Evolutionary conservation across 2,329 filamentous ascomycete genomes (phyloP).

Genomic region (Apiospora malaysiana): DNA sequence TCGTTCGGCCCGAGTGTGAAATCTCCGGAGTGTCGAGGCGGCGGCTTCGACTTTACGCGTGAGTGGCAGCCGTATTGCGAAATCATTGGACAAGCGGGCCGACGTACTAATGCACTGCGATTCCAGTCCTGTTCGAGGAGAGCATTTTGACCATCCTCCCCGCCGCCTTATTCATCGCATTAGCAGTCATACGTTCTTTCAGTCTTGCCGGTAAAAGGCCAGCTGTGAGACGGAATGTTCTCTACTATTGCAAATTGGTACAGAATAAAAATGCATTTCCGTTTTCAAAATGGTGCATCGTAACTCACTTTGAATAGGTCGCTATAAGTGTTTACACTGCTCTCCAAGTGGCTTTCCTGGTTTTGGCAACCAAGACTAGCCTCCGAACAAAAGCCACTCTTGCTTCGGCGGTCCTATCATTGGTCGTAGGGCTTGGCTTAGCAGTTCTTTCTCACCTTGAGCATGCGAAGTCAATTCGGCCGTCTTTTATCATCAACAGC

Average conservation of each 20-base stretch:
- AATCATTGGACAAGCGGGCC: background rate
- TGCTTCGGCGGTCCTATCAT: conserved; percentile 21
- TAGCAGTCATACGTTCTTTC: conserved; percentile 21
- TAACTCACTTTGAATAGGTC: background rate
- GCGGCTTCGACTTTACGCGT: conserved; percentile 26
- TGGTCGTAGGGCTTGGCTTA: conserved; percentile 23
- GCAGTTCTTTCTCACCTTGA: conserved; percentile 25
- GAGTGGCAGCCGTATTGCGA: conserved; percentile 1
- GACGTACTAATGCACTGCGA: background rate
- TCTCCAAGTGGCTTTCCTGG: conserved; percentile 22
- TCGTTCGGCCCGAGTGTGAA: conserved; percentile 23
- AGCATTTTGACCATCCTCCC: conserved; percentile 21
- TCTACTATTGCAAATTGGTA: conserved; percentile 22
- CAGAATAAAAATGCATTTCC: background rate
- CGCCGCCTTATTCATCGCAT: conserved; percentile 18
- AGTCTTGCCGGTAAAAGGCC: conserved; percentile 6
- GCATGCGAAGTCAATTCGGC: conserved; percentile 24
- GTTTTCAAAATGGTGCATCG: background rate
- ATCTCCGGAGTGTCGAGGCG: conserved; percentile 24
- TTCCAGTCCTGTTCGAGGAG: conserved; percentile 19
- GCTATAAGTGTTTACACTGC: conserved; percentile 19
- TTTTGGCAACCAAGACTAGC: conserved; percentile 2
- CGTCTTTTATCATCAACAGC: conserved; percentile 25
- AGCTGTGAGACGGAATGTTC: conserved; percentile 8
- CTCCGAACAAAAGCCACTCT: conserved; percentile 24